Evolutionary conservation across 2,329 filamentous ascomycete genomes (phyloP).

Genomic region (Cladophialophora bantiana): DNA sequence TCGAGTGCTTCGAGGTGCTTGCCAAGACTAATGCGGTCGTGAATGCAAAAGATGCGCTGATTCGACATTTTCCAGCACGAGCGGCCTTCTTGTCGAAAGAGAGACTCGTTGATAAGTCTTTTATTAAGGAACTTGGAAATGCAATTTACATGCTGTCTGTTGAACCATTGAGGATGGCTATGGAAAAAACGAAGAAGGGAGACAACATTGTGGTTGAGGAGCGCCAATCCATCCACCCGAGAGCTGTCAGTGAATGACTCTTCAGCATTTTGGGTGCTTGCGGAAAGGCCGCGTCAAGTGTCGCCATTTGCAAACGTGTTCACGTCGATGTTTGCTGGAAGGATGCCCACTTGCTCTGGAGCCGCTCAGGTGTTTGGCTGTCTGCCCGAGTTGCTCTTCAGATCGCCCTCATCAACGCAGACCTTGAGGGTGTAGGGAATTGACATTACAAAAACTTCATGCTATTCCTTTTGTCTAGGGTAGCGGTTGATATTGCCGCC

Average conservation of each 20-base stretch:
- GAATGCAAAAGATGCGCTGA: conserved; percentile 48
- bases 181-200: conserved; percentile 51
- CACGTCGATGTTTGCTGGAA: conserved; percentile 62
- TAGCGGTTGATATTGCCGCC: conserved; percentile 45
- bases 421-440: conserved; percentile 31
- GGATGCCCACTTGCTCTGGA: conserved; percentile 53
- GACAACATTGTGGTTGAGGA: conserved; percentile 48
- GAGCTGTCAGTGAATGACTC: conserved; percentile 61
- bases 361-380: conserved; percentile 62
- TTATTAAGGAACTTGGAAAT: conserved; percentile 43
- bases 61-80: conserved; percentile 55
- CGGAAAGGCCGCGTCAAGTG: conserved; percentile 42
- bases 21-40: conserved; percentile 51
- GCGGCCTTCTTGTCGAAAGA: conserved; percentile 44
- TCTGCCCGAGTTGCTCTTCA: conserved; percentile 62
- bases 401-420: conserved; percentile 38
- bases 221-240: conserved; percentile 59
- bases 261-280: conserved; percentile 53
- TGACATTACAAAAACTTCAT: conserved; percentile 61
- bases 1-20: conserved; percentile 59
- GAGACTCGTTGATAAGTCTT: conserved; percentile 38
- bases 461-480: conserved; percentile 52
- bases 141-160: conserved; percentile 48
- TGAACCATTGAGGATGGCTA: conserved; percentile 46
- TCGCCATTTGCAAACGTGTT: conserved; percentile 58